Percentiles rank a stretch among this genome's conserved stretches.
Evolutionary conservation across 2,329 filamentous ascomycete genomes (phyloP).

Genomic region (Albifimbria verrucaria): DNA sequence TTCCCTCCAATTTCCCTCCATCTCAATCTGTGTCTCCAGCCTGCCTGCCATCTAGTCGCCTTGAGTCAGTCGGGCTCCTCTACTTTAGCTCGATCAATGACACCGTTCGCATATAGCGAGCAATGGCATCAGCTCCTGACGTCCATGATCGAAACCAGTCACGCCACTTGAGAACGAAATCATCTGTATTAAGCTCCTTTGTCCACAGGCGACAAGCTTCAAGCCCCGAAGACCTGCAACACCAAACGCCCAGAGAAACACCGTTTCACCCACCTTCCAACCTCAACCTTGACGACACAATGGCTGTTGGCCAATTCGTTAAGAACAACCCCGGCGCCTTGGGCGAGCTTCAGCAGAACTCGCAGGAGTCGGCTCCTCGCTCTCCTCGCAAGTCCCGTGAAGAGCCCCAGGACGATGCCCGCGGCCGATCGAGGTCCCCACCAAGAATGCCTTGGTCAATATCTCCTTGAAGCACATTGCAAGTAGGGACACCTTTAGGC

Average conservation of each 20-base stretch:
- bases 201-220: slow-evolving; percentile 48
- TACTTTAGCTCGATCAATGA: background rate
- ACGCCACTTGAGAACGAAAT: slow-evolving; percentile 42
- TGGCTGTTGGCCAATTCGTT: slow-evolving; percentile 30
- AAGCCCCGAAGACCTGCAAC: slow-evolving; percentile 32
- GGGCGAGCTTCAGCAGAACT: slow-evolving; percentile 56
- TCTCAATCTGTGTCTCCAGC: too few relatives aligned
- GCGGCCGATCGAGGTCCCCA: slow-evolving; percentile 36
- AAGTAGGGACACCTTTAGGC: slow-evolving; percentile 33
- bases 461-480: slow-evolving; percentile 42
- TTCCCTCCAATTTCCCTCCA: background rate
- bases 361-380: slow-evolving; percentile 37
- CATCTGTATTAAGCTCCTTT: slow-evolving; percentile 47
- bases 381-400: slow-evolving; percentile 37
- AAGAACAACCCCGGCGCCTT: slow-evolving; percentile 43
- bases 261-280: background rate
- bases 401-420: slow-evolving; percentile 23
- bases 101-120: background rate
- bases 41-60: background rate
- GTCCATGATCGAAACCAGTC: slow-evolving; percentile 8
- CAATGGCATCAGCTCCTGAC: slow-evolving; percentile 15
- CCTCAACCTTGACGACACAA: slow-evolving; percentile 17
- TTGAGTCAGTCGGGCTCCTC: too few relatives aligned
- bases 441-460: slow-evolving; percentile 37
- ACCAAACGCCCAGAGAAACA: slow-evolving; percentile 5